Conservation (phyloP, 345 rosid genomes). For the Syzygium jambos region DNA sequence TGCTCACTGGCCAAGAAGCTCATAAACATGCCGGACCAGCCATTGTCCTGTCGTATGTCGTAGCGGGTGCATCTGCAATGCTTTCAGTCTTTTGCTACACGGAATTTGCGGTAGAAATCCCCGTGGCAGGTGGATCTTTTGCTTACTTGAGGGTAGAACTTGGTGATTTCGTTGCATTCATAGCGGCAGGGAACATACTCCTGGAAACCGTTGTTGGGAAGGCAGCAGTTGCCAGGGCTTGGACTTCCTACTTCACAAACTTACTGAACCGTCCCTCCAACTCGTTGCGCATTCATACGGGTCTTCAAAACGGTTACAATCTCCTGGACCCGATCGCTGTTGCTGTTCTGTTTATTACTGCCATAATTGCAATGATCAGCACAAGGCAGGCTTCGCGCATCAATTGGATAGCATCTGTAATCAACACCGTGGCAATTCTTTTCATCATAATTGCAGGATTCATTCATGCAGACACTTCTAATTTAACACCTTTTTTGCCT, state of each 20-base stretch:
- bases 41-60: conserved; percentile 39
- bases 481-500: conserved; percentile 38
- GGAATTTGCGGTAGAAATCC: conserved; percentile 53
- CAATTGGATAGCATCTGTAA: conserved; percentile 44
- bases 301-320: conserved; percentile 18
- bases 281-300: conserved; percentile 36
- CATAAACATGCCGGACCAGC: conserved; percentile 39
- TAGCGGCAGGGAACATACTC: conserved; percentile 48
- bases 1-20: conserved; percentile 44
- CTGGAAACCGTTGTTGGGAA: conserved; percentile 39
- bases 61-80: conserved; percentile 42
- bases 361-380: conserved; percentile 41
- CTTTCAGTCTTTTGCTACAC: conserved; percentile 61
- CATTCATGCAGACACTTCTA: conserved; percentile 38
- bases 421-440: conserved; percentile 34
- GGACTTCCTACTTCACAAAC: conserved; percentile 58
- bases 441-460: conserved; percentile 47
- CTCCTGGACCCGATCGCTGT: conserved; percentile 57
- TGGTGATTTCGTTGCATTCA: conserved; percentile 46
- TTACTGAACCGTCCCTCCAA: conserved; percentile 26
- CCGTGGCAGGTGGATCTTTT: conserved; percentile 63
- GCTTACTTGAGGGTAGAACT: conserved; percentile 47
- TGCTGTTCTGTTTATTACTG: conserved; percentile 22
- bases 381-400: conserved; percentile 38
- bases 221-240: conserved; percentile 52